Conservation (phyloP, 768 basidiomycete genomes). For the Rhodotorula kratochvilovae region DNA sequence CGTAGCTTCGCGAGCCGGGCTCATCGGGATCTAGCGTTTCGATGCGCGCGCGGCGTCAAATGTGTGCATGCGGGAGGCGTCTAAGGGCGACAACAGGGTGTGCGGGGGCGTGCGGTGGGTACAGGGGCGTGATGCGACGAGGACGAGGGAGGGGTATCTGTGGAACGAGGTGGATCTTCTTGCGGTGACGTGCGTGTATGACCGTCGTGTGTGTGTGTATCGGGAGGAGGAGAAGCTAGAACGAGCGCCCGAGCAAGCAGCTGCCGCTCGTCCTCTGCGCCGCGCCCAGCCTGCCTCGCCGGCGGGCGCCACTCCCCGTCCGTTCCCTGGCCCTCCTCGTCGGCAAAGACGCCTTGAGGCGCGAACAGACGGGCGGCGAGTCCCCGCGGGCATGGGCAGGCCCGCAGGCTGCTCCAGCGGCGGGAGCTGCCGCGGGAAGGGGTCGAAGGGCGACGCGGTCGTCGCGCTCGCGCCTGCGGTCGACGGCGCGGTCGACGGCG, state of each 20-base stretch:
- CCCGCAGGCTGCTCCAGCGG: not conserved
- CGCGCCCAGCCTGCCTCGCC: not conserved
- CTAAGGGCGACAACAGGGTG: too few species aligned
- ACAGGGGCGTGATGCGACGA: too few species aligned
- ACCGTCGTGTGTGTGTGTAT: not conserved
- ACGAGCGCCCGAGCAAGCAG: conserved; percentile 7
- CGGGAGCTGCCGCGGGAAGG: not conserved
- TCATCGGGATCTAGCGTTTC: too few species aligned
- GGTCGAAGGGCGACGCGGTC: conserved; percentile 9
- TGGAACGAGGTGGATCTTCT: too few species aligned
- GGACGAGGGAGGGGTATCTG: not conserved
- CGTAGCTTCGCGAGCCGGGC: too few species aligned
- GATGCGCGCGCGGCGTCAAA: too few species aligned
- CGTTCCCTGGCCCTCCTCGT: not conserved
- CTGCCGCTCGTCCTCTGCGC: conserved; percentile 33
- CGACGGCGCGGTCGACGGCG: not conserved
- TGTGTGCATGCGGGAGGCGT: too few species aligned
- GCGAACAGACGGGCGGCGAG: too few species aligned
- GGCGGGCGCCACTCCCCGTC: not conserved
- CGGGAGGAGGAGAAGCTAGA: not conserved
- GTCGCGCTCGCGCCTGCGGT: not conserved
- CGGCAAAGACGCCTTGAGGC: not conserved
- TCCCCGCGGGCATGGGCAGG: not conserved
- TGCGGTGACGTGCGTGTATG: not conserved
- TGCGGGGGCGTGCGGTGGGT: too few species aligned